These are phyloP conservation scores for Astrothelium subdiscretum DNA, from an alignment of 495 filamentous ascomycete species.

Conservation along the genomic window DNA sequence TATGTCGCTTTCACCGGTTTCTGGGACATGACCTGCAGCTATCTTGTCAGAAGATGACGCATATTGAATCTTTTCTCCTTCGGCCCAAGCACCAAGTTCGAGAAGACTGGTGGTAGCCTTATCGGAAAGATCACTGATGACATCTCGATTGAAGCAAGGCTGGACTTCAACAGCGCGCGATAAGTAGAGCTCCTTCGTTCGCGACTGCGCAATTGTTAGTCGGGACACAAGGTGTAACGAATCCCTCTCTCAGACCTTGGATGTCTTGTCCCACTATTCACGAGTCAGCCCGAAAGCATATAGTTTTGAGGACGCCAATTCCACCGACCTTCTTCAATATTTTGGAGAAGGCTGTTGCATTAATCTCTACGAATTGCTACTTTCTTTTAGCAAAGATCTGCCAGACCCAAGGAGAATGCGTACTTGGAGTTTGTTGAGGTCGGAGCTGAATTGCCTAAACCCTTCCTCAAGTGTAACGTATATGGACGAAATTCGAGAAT, in stretches of 20 bases:
- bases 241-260: slow-evolving; percentile 52
- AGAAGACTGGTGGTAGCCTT: slow-evolving; percentile 87
- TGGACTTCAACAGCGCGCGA: slow-evolving; percentile 94
- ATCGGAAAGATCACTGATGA: slow-evolving; percentile 92
- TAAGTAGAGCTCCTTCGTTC: slow-evolving; percentile 93
- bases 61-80: slow-evolving; percentile 78
- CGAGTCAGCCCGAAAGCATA: slow-evolving; percentile 22
- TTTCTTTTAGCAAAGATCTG: slow-evolving; percentile 2
- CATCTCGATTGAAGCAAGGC: slow-evolving; percentile 91
- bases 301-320: slow-evolving; percentile 1
- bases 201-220: slow-evolving; percentile 44
- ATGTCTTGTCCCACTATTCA: slow-evolving; percentile 92
- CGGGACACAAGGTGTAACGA: not conserved
- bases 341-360: slow-evolving; percentile 93
- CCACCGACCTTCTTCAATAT: slow-evolving; percentile 78
- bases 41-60: slow-evolving; percentile 49
- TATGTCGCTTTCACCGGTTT: slow-evolving; percentile 71
- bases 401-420: slow-evolving; percentile 7
- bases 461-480: slow-evolving; percentile 92
- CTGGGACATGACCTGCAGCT: slow-evolving; percentile 34
- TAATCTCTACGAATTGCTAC: slow-evolving; percentile 91
- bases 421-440: slow-evolving; percentile 86
- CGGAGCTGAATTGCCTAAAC: slow-evolving; percentile 90
- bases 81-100: slow-evolving; percentile 90
- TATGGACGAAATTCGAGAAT: slow-evolving; percentile 76